Evolutionary conservation across 495 filamentous ascomycete genomes (phyloP).

Genomic region (Talaromyces wortmannii): DNA sequence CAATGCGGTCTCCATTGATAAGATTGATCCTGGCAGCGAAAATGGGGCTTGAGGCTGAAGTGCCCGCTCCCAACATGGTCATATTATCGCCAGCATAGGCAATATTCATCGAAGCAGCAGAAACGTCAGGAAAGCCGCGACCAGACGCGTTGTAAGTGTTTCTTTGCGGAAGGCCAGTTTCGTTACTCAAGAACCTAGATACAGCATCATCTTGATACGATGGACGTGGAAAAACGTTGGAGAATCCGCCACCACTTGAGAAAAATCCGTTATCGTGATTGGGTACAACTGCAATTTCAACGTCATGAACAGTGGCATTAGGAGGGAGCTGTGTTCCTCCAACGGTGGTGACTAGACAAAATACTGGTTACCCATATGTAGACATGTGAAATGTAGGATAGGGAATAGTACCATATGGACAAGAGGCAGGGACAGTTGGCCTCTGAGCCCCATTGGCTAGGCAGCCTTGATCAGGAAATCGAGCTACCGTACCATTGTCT

Average conservation of each 20-base stretch:
- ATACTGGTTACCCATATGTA: neutral
- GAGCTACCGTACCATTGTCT: constrained; percentile 27
- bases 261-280: neutral
- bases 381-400: neutral
- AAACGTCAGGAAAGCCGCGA: constrained; percentile 67
- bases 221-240: constrained; percentile 32
- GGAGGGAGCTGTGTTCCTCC: constrained; percentile 29
- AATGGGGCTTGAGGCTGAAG: constrained; percentile 17
- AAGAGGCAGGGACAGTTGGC: constrained; percentile 20
- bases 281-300: neutral
- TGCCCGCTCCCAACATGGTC: constrained; percentile 4
- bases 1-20: constrained; percentile 42
- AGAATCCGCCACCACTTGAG: constrained; percentile 41
- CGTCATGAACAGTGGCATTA: constrained; percentile 7
- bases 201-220: constrained; percentile 3
- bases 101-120: constrained; percentile 24
- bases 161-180: constrained; percentile 6
- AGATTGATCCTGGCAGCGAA: constrained; percentile 28
- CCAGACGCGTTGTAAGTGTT: constrained; percentile 41
- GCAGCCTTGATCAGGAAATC: constrained; percentile 1
- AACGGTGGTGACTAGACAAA: constrained; percentile 40
- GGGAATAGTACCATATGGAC: neutral
- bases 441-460: constrained; percentile 14
- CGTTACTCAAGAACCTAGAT: constrained; percentile 15
- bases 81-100: constrained; percentile 10